Evolutionary conservation across 2,329 filamentous ascomycete species (phyloP).

Genomic region (Penicillium decumbens): DNA sequence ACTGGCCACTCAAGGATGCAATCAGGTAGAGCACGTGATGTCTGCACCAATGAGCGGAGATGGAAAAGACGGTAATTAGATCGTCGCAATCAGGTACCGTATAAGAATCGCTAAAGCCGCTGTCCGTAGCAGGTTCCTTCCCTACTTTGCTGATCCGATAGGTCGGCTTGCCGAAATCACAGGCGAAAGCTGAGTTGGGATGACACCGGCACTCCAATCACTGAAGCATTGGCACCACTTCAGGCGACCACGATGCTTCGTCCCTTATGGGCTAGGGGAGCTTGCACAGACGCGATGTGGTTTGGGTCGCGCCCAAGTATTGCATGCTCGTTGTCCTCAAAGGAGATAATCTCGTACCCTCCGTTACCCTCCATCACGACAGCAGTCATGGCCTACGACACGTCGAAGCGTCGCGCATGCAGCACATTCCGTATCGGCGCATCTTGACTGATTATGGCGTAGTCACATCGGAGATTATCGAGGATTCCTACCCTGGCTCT

Average conservation of each 20-base stretch:
- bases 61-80: background rate
- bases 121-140: background rate
- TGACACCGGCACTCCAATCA: background rate
- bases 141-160: background rate
- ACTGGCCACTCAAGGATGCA: background rate
- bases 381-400: background rate
- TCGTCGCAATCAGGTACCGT: conserved; percentile 3
- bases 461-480: conserved; percentile 21
- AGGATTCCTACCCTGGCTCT: conserved; percentile 25
- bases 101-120: background rate
- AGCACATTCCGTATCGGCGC: conserved; percentile 24
- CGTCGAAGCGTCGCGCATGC: conserved; percentile 3
- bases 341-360: background rate
- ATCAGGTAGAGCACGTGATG: background rate
- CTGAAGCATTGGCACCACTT: background rate
- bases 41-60: background rate
- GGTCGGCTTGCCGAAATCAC: conserved; percentile 12
- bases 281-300: background rate
- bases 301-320: background rate
- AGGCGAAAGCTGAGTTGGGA: background rate
- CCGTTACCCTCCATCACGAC: background rate
- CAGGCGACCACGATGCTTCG: background rate
- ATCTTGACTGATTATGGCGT: conserved; percentile 21
- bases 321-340: background rate
- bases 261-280: background rate